Conservation (phyloP, 225 moss, liverwort and hornwort genomes). For the Antitrichia curtipendula region DNA sequence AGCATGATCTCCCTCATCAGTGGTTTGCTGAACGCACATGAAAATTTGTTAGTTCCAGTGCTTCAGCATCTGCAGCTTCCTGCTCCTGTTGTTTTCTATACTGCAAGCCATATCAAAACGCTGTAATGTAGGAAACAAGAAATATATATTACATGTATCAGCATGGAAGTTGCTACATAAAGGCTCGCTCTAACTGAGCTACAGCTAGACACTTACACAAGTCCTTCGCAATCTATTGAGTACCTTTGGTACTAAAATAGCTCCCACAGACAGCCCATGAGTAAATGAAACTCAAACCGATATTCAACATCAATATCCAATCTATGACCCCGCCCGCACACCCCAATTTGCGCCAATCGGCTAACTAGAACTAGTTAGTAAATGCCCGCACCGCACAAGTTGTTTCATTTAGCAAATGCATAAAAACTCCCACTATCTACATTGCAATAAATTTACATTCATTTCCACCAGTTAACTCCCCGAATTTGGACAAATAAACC, state of each 20-base stretch:
- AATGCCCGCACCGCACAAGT: background rate
- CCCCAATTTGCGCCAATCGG: background rate
- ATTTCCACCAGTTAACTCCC: background rate
- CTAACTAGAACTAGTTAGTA: background rate
- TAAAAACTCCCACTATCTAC: background rate
- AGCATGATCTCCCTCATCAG: background rate
- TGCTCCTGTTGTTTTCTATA: conserved; percentile 81
- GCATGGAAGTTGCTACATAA: background rate
- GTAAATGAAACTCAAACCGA: background rate
- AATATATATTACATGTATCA: background rate
- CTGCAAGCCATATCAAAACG: conserved; percentile 31
- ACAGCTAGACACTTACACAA: background rate
- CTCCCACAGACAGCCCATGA: background rate
- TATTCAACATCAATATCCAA: background rate
- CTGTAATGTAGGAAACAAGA: background rate
- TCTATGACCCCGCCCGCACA: background rate
- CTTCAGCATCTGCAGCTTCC: conserved; percentile 65
- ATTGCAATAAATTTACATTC: background rate
- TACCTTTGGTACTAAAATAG: background rate
- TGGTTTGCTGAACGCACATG: conserved; percentile 43
- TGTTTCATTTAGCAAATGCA: background rate
- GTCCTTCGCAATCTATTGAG: background rate
- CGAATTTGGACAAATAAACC: background rate
- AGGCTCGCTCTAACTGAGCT: background rate
- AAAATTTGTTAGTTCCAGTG: conserved; percentile 60